Evolutionary conservation across 1,139 yeast species (phyloP).

Genomic region (Candida glucosophila): DNA sequence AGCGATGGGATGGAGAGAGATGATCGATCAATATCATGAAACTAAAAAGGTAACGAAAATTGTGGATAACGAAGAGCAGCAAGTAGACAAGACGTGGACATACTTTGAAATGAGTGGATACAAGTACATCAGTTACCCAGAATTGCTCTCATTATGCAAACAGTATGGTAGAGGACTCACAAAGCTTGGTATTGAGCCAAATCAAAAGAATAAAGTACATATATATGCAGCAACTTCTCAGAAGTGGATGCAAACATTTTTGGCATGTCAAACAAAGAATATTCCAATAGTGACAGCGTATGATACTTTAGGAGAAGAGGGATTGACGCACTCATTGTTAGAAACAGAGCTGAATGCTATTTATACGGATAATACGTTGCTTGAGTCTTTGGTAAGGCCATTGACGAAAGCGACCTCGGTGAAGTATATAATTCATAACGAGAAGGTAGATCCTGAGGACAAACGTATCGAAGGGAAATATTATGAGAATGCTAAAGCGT

Average conservation of each 20-base stretch:
- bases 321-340: conserved; percentile 76
- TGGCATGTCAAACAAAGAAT: conserved; percentile 68
- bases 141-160: conserved; percentile 43
- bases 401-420: conserved; percentile 55
- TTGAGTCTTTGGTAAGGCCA: conserved; percentile 62
- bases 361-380: conserved; percentile 73
- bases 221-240: conserved; percentile 81
- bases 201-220: conserved; percentile 58
- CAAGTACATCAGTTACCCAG: conserved; percentile 52
- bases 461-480: conserved; percentile 55
- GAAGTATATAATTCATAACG: conserved; percentile 65
- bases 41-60: conserved; percentile 66
- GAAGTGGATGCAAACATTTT: conserved; percentile 83
- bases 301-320: conserved; percentile 91
- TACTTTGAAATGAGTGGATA: conserved; percentile 76
- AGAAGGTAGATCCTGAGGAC: conserved; percentile 51
- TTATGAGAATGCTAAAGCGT: conserved; percentile 47
- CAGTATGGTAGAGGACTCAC: conserved; percentile 69
- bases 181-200: conserved; percentile 64
- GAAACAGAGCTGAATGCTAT: conserved; percentile 75
- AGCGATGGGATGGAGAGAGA: conserved; percentile 77
- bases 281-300: conserved; percentile 93
- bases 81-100: conserved; percentile 80
- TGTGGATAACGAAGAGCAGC: no score
- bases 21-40: conserved; percentile 67